phyloP scores from a whole-genome alignment of 2,329 filamentous ascomycete species.

The Penicillium sp. region DNA sequence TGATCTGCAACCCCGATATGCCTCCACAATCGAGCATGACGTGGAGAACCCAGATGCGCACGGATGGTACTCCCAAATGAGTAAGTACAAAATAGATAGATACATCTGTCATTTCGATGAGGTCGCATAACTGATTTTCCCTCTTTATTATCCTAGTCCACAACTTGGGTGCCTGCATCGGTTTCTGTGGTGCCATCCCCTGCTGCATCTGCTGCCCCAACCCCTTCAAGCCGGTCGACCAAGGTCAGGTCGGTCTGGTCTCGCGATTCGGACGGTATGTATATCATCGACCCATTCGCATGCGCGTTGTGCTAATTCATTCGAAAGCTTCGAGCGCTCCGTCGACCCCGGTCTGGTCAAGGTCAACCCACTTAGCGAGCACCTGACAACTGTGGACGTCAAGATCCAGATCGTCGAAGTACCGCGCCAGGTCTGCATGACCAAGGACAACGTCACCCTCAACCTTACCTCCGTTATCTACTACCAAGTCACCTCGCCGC shows the following conservation, averaged over 20 bases:
- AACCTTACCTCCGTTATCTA: conserved; percentile 91
- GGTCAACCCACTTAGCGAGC: conserved; percentile 93
- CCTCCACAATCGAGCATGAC: conserved; percentile 59
- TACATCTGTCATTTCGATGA: conserved; percentile 16
- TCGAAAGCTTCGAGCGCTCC: conserved; percentile 75
- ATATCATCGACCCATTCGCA: not conserved
- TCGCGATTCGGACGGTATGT: conserved; percentile 78
- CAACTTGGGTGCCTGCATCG: conserved; percentile 70
- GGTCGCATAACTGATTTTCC: not conserved
- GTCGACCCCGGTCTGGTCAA: conserved; percentile 97
- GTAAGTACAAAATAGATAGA: conserved; percentile 47
- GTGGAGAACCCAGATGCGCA: conserved; percentile 68
- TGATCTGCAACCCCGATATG: conserved; percentile 83
- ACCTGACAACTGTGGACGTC: conserved; percentile 88
- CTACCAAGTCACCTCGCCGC: conserved; percentile 93
- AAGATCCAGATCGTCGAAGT: conserved; percentile 99
- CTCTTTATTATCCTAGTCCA: conserved; percentile 57
- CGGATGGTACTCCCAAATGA: conserved; percentile 89
- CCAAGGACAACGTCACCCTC: conserved; percentile 96
- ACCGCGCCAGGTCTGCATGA: conserved; percentile 96
- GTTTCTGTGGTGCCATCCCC: conserved; percentile 80
- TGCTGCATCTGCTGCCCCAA: conserved; percentile 93
- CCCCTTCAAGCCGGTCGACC: conserved; percentile 87
- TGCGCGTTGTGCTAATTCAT: not conserved
- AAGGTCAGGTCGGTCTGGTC: conserved; percentile 93